These are phyloP conservation scores for Dendrobium nobile DNA, from an alignment of 106 monocot species.

Conservation along the genomic window DNA sequence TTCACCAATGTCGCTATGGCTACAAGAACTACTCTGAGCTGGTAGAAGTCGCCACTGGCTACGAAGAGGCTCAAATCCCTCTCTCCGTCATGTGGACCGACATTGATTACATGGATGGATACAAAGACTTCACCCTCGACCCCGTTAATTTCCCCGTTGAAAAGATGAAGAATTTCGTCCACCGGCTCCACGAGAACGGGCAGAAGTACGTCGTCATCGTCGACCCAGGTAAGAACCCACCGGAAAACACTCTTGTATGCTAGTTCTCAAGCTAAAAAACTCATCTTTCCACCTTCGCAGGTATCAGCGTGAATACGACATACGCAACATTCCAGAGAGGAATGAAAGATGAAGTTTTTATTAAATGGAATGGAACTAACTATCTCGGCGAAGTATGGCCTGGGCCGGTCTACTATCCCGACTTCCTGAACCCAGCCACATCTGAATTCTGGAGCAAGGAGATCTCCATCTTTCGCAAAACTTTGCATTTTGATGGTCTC, in stretches of 20 bases:
- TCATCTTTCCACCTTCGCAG: constrained; percentile 16
- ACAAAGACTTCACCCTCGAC: constrained; percentile 79
- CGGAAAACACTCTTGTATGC: background rate
- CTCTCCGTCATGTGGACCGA: constrained; percentile 73
- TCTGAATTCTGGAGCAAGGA: constrained; percentile 46
- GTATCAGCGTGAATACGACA: constrained; percentile 48
- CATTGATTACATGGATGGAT: constrained; percentile 82
- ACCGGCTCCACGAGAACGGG: constrained; percentile 45
- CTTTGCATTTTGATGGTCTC: constrained; percentile 56
- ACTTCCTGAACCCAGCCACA: constrained; percentile 56
- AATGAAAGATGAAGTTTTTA: constrained; percentile 32
- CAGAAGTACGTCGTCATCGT: constrained; percentile 76
- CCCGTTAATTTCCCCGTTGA: constrained; percentile 57
- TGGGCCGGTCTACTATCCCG: constrained; percentile 59
- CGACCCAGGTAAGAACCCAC: constrained; percentile 46
- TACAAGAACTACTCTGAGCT: constrained; percentile 60
- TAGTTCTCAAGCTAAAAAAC: background rate
- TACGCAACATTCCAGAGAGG: constrained; percentile 44
- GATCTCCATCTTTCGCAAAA: constrained; percentile 43
- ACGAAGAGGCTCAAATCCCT: constrained; percentile 49
- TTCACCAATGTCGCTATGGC: constrained; percentile 66
- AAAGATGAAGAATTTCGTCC: constrained; percentile 45
- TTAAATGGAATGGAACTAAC: constrained; percentile 33
- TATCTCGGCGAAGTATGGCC: constrained; percentile 65
- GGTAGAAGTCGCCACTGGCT: constrained; percentile 52